Evolutionary conservation across 2,329 filamentous ascomycete genomes (phyloP).

Genomic region (Blumeria hordei): DNA sequence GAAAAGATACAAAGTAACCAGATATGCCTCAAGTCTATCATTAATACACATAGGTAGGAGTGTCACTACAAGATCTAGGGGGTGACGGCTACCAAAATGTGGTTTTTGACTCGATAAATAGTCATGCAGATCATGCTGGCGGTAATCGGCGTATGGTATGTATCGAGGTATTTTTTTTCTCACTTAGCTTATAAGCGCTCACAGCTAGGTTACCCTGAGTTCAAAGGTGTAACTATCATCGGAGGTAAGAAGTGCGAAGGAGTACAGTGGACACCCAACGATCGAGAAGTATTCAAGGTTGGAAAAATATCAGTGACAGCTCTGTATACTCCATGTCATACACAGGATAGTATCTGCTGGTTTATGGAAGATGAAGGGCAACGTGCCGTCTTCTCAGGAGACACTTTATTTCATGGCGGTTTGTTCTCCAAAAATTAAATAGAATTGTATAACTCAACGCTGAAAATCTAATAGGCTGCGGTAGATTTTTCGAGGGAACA

Average conservation of each 20-base stretch:
- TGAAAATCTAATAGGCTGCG: slow-evolving; percentile 40
- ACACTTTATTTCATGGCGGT: slow-evolving; percentile 90
- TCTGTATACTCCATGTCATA: slow-evolving; percentile 93
- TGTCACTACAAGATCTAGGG: not conserved
- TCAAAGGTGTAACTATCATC: slow-evolving; percentile 37
- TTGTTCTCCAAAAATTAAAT: slow-evolving; percentile 7
- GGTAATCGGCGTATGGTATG: slow-evolving; percentile 64
- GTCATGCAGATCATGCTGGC: slow-evolving; percentile 84
- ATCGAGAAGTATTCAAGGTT: slow-evolving; percentile 59
- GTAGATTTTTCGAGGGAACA: slow-evolving; percentile 84
- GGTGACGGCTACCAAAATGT: not conserved
- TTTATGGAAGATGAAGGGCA: slow-evolving; percentile 60
- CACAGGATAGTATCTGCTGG: slow-evolving; percentile 95
- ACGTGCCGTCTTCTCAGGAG: slow-evolving; percentile 76
- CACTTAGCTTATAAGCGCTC: not conserved
- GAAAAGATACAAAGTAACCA: slow-evolving; percentile 43
- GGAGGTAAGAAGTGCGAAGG: slow-evolving; percentile 68
- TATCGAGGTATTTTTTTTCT: not conserved
- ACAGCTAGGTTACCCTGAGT: slow-evolving; percentile 10
- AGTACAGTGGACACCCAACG: slow-evolving; percentile 51
- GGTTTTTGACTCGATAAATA: slow-evolving; percentile 16
- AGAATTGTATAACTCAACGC: not conserved
- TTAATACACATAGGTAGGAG: slow-evolving; percentile 89
- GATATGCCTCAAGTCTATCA: slow-evolving; percentile 68
- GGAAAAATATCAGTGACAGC: slow-evolving; percentile 65